Percentiles rank a stretch among this genome's conserved stretches.
Evolutionary conservation across 176 grass and related monocot genomes (phyloP).

Genomic region (Paspalum vaginatum): DNA sequence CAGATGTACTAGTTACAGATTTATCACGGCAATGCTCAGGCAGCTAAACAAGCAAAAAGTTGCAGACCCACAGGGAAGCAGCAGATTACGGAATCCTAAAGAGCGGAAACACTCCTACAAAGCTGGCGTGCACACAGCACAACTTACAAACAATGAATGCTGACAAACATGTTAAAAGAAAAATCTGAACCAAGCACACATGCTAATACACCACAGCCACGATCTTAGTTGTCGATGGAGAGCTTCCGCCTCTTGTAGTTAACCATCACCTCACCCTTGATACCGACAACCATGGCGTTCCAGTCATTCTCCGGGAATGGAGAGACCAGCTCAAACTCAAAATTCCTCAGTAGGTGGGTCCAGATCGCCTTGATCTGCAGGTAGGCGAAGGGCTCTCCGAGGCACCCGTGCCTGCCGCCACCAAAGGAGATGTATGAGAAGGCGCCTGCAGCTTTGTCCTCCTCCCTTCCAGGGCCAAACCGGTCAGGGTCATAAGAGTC

Average conservation of each 20-base stretch:
- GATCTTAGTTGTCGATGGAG: slow-evolving; percentile 44
- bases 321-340: slow-evolving; percentile 84
- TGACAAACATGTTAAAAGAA: background rate
- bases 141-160: slow-evolving; percentile 47
- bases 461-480: slow-evolving; percentile 69
- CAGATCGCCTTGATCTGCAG: slow-evolving; percentile 93
- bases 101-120: slow-evolving; percentile 26
- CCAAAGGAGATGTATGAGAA: slow-evolving; percentile 95
- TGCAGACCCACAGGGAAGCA: slow-evolving; percentile 29
- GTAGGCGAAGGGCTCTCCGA: slow-evolving; percentile 82
- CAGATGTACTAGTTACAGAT: background rate
- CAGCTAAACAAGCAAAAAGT: background rate
- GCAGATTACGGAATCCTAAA: slow-evolving; percentile 47
- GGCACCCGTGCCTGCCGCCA: slow-evolving; percentile 77
- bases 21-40: background rate
- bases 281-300: slow-evolving; percentile 89
- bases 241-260: slow-evolving; percentile 77
- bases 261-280: slow-evolving; percentile 84
- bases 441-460: slow-evolving; percentile 79
- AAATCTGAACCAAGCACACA: too few relatives aligned
- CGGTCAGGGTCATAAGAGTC: slow-evolving; percentile 76
- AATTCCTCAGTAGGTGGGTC: slow-evolving; percentile 86
- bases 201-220: too few relatives aligned
- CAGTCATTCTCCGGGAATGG: slow-evolving; percentile 80
- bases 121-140: background rate